Base-by-base conservation (phyloP, 2,329 filamentous ascomycete genomes). In the Pezicula neosporulosa region DNA sequence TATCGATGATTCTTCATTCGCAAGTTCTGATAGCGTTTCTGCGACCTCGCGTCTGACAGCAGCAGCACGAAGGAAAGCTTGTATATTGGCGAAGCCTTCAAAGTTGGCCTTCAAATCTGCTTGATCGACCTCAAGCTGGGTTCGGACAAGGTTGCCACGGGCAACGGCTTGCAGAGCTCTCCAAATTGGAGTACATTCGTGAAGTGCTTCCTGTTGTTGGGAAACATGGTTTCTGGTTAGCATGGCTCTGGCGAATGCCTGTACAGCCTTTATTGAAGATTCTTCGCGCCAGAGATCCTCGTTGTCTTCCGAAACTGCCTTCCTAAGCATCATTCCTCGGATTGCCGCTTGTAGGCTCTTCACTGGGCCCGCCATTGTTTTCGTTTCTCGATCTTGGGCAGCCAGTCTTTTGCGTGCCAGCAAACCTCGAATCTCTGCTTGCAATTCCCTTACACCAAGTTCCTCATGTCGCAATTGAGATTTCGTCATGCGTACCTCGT, bases 371-470 rank as follows among this genome's bases (percentile, higher is more conserved):
- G 78, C 70, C 48, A 75, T 71, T 57, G 75, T 67, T 57, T 71
- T 72, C 16, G 81, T 82, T 64, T 82, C 78, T 55, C 74, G 70
- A 60, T 80, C 77, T 68, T 82, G 82, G 55, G 72, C 72, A 47
- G 73, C 67, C 53, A 87, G 69, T 45, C 72, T 72, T 64, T 81
- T 78, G 44, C 87, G 82, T 52, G 81, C 70, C 56, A 90, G 71
- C 58, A 83, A 86, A 24, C 87, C 89, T 61, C 85, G 79, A 62
- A 87, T 81, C 54, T 78, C 69, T 64, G 83, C 80, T 66, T 87
- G 84, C 44, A 90, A 79, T 57, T 82, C 77, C 41, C 80, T 76
- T 50, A 91, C 78, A 46, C 85, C 82, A 49, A 82, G 81, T 57
- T 77, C 80, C 48, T 80, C 85, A 54, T 77, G 74, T 57, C 77